Evolutionary conservation across 345 rosid genomes (phyloP).

Genomic region (Corchorus olitorius): DNA sequence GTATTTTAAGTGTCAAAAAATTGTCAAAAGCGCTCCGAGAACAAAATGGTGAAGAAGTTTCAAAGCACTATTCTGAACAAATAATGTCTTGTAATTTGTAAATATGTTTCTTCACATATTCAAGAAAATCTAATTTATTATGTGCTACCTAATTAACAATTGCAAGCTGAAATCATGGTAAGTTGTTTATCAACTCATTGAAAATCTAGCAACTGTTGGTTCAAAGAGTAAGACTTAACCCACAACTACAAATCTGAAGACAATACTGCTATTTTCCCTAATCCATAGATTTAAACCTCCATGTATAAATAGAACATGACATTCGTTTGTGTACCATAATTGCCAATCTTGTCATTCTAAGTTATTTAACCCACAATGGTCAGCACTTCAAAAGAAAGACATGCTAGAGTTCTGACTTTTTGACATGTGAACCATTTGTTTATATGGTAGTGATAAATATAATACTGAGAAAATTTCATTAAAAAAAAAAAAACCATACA

Average conservation of each 20-base stretch:
- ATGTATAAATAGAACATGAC: too few species aligned
- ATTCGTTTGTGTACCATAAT: neutral
- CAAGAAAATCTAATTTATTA: neutral
- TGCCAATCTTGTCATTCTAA: neutral
- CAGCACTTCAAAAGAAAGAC: neutral
- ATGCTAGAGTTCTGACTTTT: neutral
- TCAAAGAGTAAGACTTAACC: neutral
- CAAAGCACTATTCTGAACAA: neutral
- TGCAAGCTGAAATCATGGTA: neutral
- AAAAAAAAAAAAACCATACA: neutral
- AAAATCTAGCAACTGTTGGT: neutral
- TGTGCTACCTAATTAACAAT: neutral
- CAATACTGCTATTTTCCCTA: too few species aligned
- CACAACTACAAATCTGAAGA: neutral
- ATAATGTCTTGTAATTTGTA: neutral
- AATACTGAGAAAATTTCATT: neutral
- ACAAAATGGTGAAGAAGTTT: neutral
- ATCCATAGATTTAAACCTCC: too few species aligned
- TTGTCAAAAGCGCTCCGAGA: neutral
- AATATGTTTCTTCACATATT: neutral
- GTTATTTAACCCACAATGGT: neutral
- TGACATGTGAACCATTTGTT: neutral
- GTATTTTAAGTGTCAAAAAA: neutral
- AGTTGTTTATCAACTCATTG: neutral
- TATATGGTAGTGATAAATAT: neutral